Base-by-base conservation (phyloP, 768 basidiomycete species). In the Tulasnella sp. region DNA sequence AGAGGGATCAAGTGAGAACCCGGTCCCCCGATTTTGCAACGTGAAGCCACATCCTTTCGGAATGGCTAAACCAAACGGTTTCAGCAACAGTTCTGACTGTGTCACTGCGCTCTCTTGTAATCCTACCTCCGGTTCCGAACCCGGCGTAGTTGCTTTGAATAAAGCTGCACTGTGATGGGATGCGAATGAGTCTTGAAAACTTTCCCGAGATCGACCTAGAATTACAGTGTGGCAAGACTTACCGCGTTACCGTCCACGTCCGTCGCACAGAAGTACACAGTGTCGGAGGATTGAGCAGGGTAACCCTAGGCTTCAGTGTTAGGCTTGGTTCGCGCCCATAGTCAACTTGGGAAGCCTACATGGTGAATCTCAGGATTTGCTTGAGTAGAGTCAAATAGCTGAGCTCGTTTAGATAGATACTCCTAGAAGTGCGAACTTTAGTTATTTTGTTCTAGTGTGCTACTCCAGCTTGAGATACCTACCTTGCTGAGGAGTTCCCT, bases 11-110 rank as follows among this genome's bases (percentile, higher is more conserved):
- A 98, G 82, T 7, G 87, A 83, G 79, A 99, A 99, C 5, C 91
- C 90, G 12, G 88, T 83, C 1, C 97, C 97, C 71, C 97, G 86
- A 80, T 97, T 97, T 80, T 99, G 97, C 16, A 99, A 84, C 0
- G 95, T 97, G 79, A 99, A 99, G 0, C 97, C 97, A 76, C 95
- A 97, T 0, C 90, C 94, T 76, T 91, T 89, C 0, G 97, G 97
- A 42, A 99, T 83, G 37, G 96, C 96, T 87, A 77, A 76, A 22
- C 68, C 72, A n/a, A 59, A 19, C 62, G 59, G 74, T 39, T 8
- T 63, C 8, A 63, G 67, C n/a, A 16, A 14, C 5, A 14, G 37
- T 67, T 32, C 52, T 11, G 9, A 5, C 3, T 5, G 26, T 14
- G 52, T 29, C 26, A 29, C 26, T 59, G 2, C 9, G 8, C 7